Conservation (phyloP, 257 asterid species). For the Echites panduratus region DNA sequence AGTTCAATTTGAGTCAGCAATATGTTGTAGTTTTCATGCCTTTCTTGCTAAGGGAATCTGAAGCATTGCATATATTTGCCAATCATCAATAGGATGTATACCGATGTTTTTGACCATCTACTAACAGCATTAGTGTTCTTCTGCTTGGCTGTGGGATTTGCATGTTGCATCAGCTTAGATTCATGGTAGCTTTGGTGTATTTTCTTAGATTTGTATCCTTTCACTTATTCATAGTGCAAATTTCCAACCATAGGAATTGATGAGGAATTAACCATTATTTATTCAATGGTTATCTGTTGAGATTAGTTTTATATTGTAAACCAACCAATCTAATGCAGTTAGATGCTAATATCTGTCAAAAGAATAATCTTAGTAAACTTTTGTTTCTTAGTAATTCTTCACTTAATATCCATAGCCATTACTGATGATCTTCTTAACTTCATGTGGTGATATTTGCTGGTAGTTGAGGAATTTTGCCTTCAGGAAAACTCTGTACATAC, state of each 20-base stretch:
- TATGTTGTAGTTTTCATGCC: background rate
- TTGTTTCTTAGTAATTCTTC: background rate
- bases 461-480: background rate
- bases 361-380: background rate
- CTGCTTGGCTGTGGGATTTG: background rate
- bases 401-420: background rate
- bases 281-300: background rate
- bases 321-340: background rate
- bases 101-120: background rate
- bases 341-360: background rate
- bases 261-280: background rate
- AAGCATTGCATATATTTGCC: background rate
- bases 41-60: background rate
- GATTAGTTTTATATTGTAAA: background rate
- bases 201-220: background rate
- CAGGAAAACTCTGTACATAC: background rate
- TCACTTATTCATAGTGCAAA: background rate
- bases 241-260: background rate
- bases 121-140: background rate
- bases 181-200: background rate
- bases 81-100: background rate
- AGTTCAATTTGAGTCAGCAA: background rate
- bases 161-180: background rate
- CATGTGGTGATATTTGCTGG: background rate
- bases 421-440: background rate